Evolutionary conservation across 2,329 filamentous ascomycete genomes (phyloP), one percentile per base, ranked within the genome.

Genomic region (Sporothrix globosa): DNA sequence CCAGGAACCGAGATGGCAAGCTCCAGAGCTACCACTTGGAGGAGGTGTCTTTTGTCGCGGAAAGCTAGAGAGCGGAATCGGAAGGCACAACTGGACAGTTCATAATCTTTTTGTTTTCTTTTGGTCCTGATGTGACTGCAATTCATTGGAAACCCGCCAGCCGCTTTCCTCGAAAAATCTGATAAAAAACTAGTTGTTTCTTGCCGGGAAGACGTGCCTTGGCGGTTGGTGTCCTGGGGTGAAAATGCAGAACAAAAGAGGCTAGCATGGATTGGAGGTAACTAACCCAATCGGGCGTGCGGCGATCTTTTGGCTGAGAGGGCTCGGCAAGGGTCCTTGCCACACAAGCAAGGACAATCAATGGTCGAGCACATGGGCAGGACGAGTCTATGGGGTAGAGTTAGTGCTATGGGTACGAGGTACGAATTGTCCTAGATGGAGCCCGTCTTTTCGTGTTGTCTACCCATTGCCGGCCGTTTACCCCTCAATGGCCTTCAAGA

Each of bases 61-160:
- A 27, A 52, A 39, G 65, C 69, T 68, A 71, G 65, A 54, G 69
- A 71, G 69, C 69, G 69, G 65, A 53, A 71, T 58, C 69, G 65
- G 69, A 71, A 50, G 60, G 24, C 44, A 58, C 24, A 60, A 10
- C 34, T 52, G 27, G 54, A 1, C 44, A 24, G 30, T 39, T 52
- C 7, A 19, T 34, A 14, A 19, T 46, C 14, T 39, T 56, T 68
- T 24, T 10, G 21, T 50, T 65, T 34, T 17, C 24, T 21, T 60
- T 34, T 13, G 34, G 34, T 34, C 34, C 34, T 9, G 6, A 34
- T 34, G 7, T 34, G 34, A 7, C 7, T 34, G 34, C 34, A 50
- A 6, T 68, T 46, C 27, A 46, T 39, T 44, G 67, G 24, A 10
- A 44, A 63, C n/a, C 6, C 58, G 4, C 39, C 21, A 17, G 14